phyloP scores from a whole-genome alignment of 75 land plant genomes.

The Selaginella moellendorffii region DNA sequence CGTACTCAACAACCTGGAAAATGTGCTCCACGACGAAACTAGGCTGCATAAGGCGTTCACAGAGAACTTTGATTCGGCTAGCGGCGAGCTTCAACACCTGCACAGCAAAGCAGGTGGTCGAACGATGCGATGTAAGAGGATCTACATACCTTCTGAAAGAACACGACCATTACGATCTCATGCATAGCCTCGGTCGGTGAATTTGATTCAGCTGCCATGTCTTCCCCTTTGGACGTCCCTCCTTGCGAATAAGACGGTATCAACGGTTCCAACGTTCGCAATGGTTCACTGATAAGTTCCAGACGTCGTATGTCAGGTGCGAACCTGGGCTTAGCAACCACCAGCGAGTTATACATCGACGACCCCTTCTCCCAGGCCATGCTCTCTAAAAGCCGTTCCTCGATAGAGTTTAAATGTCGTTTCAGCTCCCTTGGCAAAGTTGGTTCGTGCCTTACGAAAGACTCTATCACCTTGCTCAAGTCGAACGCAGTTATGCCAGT shows the following conservation, averaged over 20 bases:
- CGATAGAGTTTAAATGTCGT: constrained; percentile 2
- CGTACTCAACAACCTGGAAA: constrained; percentile 52
- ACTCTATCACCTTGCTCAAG: constrained; percentile 37
- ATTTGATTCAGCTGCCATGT: no score
- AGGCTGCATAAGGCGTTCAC: constrained; percentile 58
- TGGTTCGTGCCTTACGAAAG: background rate
- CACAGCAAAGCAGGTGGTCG: background rate
- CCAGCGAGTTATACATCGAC: background rate
- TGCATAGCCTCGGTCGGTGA: constrained; percentile 51
- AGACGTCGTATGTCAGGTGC: background rate
- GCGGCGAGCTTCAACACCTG: constrained; percentile 83
- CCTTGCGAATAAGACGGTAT: background rate
- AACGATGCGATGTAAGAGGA: background rate
- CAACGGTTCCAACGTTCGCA: background rate
- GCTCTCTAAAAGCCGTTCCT: constrained; percentile 1
- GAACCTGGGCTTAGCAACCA: background rate
- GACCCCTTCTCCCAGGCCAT: constrained; percentile 9
- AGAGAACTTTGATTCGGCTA: constrained; percentile 66
- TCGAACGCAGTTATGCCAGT: constrained; percentile 10
- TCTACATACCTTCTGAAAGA: constrained; percentile 65
- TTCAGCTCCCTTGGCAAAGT: constrained; percentile 9
- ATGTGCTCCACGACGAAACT: constrained; percentile 56
- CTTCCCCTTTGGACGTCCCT: background rate
- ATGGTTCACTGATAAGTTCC: background rate
- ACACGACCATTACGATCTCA: constrained; percentile 66